Percentiles rank a stretch among this genome's conserved stretches.
phyloP scores from a whole-genome alignment of 169 alveolate species.

The Pseudocohnilembus persalinus region DNA sequence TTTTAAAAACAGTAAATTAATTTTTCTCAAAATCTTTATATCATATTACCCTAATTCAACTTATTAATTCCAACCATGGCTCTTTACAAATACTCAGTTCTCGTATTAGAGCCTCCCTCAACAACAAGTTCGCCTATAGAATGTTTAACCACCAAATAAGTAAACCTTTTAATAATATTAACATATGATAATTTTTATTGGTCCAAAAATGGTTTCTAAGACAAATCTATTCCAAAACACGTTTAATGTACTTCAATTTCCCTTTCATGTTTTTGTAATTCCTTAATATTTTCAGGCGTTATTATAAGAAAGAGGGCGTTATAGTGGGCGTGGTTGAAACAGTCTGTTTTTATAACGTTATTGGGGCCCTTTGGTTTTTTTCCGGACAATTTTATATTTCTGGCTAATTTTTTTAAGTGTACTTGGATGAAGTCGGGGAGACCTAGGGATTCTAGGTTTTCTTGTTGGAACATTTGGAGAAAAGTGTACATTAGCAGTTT shows the following conservation, averaged over 20 bases:
- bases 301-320: background rate
- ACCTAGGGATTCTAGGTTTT: background rate
- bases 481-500: background rate
- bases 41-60: slow-evolving; percentile 4
- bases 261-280: background rate
- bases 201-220: background rate
- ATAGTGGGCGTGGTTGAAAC: background rate
- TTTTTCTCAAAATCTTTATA: background rate
- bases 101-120: background rate
- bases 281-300: background rate
- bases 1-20: too few species aligned
- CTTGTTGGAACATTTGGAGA: background rate
- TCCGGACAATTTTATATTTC: background rate
- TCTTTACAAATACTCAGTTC: slow-evolving; percentile 1
- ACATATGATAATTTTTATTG: background rate
- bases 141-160: background rate
- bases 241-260: background rate
- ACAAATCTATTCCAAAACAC: background rate
- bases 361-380: background rate
- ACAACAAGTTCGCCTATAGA: background rate
- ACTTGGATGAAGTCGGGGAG: background rate
- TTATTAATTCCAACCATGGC: slow-evolving; percentile 1
- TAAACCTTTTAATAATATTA: background rate
- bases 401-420: background rate
- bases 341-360: background rate